A percentile compares a stretch with the other conserved stretches of the same genome.
Conservation (phyloP, 2,329 filamentous ascomycete species). For the Fusarium circinatum region DNA sequence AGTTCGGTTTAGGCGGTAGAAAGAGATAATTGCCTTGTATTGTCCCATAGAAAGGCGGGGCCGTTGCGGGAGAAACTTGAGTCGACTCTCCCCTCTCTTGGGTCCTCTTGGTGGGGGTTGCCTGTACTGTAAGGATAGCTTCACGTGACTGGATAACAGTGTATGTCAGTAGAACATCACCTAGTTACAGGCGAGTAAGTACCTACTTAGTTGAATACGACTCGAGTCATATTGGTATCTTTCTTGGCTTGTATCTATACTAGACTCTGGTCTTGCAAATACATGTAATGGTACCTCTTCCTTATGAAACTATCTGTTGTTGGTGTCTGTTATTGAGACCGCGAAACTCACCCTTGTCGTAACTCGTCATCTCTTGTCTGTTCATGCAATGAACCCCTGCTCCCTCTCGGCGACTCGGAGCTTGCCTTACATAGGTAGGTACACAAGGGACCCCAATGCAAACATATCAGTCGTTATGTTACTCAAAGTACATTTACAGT, state of each 20-base stretch:
- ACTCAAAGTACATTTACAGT: neutral
- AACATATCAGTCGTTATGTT: neutral
- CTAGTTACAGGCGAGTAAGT: neutral
- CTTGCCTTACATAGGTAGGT: neutral
- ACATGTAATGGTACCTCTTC: neutral
- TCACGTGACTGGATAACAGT: constrained; percentile 46
- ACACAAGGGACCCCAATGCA: neutral
- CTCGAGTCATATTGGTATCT: neutral
- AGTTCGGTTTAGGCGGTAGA: constrained; percentile 38
- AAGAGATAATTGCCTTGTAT: constrained; percentile 15
- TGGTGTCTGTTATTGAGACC: neutral
- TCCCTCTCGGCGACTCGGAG: constrained; percentile 3
- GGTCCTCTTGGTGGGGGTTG: constrained; percentile 45
- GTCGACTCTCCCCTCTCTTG: constrained; percentile 36
- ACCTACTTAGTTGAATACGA: neutral
- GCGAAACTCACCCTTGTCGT: neutral
- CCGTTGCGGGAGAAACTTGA: constrained; percentile 47
- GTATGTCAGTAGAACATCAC: constrained; percentile 28
- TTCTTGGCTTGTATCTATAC: neutral
- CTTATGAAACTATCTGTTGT: neutral
- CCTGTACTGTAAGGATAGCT: constrained; percentile 44
- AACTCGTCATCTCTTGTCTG: constrained; percentile 14
- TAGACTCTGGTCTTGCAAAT: neutral
- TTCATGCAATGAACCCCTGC: constrained; percentile 24
- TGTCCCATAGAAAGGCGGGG: constrained; percentile 43